Evolutionary conservation across 768 basidiomycete genomes (phyloP).

Genomic region (Rhodotorula taiwanensis): DNA sequence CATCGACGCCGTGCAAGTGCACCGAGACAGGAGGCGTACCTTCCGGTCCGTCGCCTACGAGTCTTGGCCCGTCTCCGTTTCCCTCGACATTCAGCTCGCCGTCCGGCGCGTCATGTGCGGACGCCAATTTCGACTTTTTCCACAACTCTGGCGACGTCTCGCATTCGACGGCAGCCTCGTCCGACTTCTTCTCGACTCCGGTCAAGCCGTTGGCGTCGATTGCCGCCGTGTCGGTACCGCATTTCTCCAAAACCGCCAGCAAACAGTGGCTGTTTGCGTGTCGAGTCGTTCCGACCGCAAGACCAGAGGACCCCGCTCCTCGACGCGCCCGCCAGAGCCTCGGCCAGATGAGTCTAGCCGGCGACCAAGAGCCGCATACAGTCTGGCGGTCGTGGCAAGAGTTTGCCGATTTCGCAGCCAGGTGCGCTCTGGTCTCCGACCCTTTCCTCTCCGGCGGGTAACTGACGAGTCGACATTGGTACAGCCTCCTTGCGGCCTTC

Average conservation of each 20-base stretch:
- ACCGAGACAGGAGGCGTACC: too few species aligned
- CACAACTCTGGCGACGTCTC: too few species aligned
- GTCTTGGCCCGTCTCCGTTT: too few species aligned
- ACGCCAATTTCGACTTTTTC: too few species aligned
- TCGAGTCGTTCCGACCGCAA: constrained; percentile 25
- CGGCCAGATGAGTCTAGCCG: constrained; percentile 24
- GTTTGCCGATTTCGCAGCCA: constrained; percentile 31
- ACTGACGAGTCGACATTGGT: neutral
- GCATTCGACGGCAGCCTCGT: neutral
- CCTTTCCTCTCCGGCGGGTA: accelerated
- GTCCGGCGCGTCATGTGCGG: too few species aligned
- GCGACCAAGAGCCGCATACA: constrained; percentile 31
- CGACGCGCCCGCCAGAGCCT: neutral
- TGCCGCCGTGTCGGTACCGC: constrained; percentile 33
- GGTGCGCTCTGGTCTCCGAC: constrained; percentile 10
- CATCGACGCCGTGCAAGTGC: too few species aligned
- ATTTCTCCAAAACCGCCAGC: constrained; percentile 27
- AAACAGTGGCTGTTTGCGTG: constrained; percentile 31
- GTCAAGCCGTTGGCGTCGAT: neutral
- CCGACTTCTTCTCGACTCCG: neutral
- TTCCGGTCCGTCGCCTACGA: too few species aligned
- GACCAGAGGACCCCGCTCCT: neutral
- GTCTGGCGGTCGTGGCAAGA: constrained; percentile 37
- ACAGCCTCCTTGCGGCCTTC: constrained; percentile 26
- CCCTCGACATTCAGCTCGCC: too few species aligned